A percentile compares a stretch with the other conserved stretches of the same genome.
Evolutionary conservation across 768 basidiomycete genomes (phyloP).

Genomic region (Guyanaporus albipodus): DNA sequence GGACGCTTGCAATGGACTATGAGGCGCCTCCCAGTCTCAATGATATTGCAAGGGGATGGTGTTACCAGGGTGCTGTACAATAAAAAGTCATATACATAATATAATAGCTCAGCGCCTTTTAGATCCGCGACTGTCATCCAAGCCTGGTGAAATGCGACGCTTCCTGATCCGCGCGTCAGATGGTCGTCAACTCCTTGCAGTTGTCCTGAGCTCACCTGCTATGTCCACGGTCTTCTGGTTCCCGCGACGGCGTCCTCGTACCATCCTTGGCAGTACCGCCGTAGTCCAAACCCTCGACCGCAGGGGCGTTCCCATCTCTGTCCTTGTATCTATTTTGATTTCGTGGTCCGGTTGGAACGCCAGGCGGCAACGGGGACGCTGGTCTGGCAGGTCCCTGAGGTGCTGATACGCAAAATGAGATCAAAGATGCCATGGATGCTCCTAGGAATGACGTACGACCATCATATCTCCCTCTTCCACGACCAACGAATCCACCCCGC

Average conservation of each 20-base stretch:
- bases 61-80: conserved; percentile 23
- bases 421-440: conserved; percentile 1
- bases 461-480: conserved; percentile 37
- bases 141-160: conserved; percentile 66
- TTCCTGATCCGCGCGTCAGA: conserved; percentile 43
- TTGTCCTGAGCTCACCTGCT: conserved; percentile 42
- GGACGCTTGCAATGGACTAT: no score
- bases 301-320: conserved; percentile 77
- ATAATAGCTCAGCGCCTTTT: conserved; percentile 58
- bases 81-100: conserved; percentile 28
- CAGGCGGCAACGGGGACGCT: conserved; percentile 80
- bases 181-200: background rate
- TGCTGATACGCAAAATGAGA: conserved; percentile 12
- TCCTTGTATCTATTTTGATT: conserved; percentile 92
- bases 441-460: conserved; percentile 34
- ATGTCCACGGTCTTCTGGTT: conserved; percentile 63
- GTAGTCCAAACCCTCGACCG: conserved; percentile 87
- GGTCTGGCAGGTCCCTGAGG: conserved; percentile 64
- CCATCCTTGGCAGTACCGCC: conserved; percentile 55
- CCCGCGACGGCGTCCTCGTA: conserved; percentile 55
- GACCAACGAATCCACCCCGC: conserved; percentile 38
- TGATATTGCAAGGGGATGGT: conserved; percentile 6
- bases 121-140: conserved; percentile 64
- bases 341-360: conserved; percentile 82
- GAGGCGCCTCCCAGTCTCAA: background rate